These are phyloP conservation scores for Trichoderma atroviride DNA, from an alignment of 2,329 filamentous ascomycete species.

Conservation along the genomic window DNA sequence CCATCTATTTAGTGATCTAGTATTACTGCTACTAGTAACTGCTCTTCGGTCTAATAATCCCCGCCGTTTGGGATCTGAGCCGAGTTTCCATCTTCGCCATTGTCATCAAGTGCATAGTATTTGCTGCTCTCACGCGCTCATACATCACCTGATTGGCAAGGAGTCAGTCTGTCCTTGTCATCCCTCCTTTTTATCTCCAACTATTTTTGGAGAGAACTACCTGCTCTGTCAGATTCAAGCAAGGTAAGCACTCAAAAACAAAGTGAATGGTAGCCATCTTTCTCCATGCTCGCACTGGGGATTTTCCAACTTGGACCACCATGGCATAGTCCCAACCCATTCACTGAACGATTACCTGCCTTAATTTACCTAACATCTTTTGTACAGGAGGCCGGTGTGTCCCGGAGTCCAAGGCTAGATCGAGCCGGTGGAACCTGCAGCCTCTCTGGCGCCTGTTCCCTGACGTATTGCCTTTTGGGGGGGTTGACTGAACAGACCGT, in stretches of 20 bases:
- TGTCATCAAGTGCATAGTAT: conserved; percentile 1
- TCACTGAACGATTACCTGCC: not conserved
- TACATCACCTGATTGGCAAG: conserved; percentile 13
- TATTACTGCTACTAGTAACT: conserved; percentile 6
- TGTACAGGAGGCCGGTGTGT: conserved; percentile 10
- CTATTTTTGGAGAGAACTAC: conserved; percentile 10
- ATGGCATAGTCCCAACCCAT: not conserved
- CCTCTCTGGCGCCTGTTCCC: conserved; percentile 22
- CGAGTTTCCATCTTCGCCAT: conserved; percentile 14
- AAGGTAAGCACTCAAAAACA: conserved; percentile 17
- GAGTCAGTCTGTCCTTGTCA: not conserved
- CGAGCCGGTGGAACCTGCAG: conserved; percentile 23
- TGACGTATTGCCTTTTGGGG: conserved; percentile 24
- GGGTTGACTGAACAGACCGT: conserved; percentile 18
- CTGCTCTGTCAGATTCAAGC: conserved; percentile 19
- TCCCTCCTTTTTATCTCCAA: conserved; percentile 5
- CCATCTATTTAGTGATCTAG: conserved; percentile 19
- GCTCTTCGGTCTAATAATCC: conserved; percentile 15
- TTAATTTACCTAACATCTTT: conserved; percentile 5
- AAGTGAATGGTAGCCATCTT: not conserved
- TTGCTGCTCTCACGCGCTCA: not conserved
- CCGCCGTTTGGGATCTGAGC: conserved; percentile 9
- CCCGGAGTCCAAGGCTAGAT: conserved; percentile 2
- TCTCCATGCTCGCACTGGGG: not conserved
- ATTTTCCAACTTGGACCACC: conserved; percentile 1